Percentiles rank a stretch among this genome's conserved stretches.
These are phyloP conservation scores for Backusella macrospora DNA, from an alignment of 192 early-diverging fungal genomes.

Conservation along the genomic window DNA sequence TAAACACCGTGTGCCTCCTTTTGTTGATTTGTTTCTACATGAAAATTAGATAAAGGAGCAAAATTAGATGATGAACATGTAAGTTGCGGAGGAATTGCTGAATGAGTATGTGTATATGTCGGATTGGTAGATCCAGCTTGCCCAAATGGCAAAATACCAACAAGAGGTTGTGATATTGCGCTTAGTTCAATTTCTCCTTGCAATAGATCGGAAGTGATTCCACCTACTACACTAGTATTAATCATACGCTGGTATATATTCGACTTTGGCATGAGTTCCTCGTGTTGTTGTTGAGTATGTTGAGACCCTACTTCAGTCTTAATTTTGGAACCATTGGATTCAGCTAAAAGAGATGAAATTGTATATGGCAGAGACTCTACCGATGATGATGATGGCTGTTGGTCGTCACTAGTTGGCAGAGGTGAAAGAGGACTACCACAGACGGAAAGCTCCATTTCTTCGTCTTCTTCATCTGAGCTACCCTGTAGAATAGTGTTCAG, in stretches of 20 bases:
- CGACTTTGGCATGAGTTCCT: constrained; percentile 20
- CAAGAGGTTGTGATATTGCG: background rate
- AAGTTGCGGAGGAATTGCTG: background rate
- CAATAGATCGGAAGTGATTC: constrained; percentile 27
- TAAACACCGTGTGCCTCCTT: background rate
- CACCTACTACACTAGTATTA: constrained; percentile 29
- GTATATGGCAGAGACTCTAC: background rate
- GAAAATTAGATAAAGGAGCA: background rate
- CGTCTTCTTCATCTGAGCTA: background rate
- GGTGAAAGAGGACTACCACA: constrained; percentile 1
- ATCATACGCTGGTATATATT: constrained; percentile 28
- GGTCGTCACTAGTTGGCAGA: background rate
- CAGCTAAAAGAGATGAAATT: background rate
- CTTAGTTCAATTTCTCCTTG: background rate
- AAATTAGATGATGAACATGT: background rate
- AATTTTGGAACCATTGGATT: background rate
- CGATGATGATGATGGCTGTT: background rate
- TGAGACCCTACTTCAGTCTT: no score
- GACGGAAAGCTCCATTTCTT: background rate
- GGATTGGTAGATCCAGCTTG: background rate
- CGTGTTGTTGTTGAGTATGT: background rate
- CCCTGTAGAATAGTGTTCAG: background rate
- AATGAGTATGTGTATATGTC: background rate
- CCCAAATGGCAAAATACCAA: background rate
- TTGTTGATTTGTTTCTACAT: background rate